These are phyloP conservation scores for Russula compacta DNA, from an alignment of 768 basidiomycete genomes.

Conservation along the genomic window DNA sequence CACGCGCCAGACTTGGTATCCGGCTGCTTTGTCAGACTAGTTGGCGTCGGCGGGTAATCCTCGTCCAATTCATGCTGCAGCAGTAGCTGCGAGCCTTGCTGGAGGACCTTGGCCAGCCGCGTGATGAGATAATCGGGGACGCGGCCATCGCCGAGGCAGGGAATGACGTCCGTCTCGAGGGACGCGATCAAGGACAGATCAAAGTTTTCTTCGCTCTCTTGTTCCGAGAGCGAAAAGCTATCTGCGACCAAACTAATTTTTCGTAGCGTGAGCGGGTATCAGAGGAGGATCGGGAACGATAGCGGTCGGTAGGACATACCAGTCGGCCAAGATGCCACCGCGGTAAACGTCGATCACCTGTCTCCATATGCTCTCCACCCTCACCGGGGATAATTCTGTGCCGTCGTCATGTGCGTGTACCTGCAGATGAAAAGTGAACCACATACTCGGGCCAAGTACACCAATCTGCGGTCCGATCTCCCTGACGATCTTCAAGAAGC, in stretches of 20 bases:
- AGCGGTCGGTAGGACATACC: conserved; percentile 34
- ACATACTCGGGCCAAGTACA: conserved; percentile 39
- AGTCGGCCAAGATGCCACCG: conserved; percentile 78
- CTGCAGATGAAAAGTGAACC: conserved; percentile 9
- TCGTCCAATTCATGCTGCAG: conserved; percentile 18
- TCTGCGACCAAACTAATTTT: conserved; percentile 46
- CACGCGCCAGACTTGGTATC: neutral
- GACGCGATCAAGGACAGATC: conserved; percentile 72
- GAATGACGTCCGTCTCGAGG: conserved; percentile 72
- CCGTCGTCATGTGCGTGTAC: no score
- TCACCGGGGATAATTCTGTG: conserved; percentile 48
- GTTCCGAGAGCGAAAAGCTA: conserved; percentile 48
- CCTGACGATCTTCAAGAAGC: conserved; percentile 65
- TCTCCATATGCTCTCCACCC: conserved; percentile 77
- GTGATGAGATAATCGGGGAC: conserved; percentile 64
- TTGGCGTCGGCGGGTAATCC: conserved; percentile 1
- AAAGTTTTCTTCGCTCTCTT: conserved; percentile 77
- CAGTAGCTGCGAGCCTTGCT: conserved; percentile 56
- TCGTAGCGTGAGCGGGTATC: neutral
- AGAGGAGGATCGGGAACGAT: neutral
- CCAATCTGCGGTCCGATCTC: conserved; percentile 50
- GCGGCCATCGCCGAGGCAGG: conserved; percentile 57
- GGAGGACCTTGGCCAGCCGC: conserved; percentile 61
- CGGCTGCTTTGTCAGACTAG: conserved; percentile 19
- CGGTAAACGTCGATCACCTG: conserved; percentile 74